A percentile compares a stretch with the other conserved stretches of the same genome.
phyloP scores from a whole-genome alignment of 192 early-diverging fungal genomes.

The Coemansia sp. region DNA sequence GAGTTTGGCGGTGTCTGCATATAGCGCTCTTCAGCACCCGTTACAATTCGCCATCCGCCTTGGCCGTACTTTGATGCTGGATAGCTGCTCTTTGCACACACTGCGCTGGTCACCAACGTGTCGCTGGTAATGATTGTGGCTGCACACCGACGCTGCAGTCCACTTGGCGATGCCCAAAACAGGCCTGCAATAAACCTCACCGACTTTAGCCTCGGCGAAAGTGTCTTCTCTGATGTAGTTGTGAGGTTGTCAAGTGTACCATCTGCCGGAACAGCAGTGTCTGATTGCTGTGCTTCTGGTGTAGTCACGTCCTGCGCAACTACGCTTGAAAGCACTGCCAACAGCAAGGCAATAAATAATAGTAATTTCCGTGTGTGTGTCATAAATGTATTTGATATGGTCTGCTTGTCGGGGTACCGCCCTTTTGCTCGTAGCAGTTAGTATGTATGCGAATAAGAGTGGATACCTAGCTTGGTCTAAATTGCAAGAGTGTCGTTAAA shows the following conservation, averaged over 20 bases:
- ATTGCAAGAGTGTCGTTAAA: not conserved
- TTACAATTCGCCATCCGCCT: conserved; percentile 34
- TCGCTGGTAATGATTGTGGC: conserved; percentile 39
- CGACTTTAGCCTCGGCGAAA: conserved; percentile 18
- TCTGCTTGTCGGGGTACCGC: not conserved
- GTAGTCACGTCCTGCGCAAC: conserved; percentile 2
- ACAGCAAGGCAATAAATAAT: not conserved
- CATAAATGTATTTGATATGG: not conserved
- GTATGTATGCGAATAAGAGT: not conserved
- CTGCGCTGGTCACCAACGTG: conserved; percentile 42
- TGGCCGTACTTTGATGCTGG: conserved; percentile 20
- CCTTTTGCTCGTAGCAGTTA: not conserved
- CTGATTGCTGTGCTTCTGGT: not conserved
- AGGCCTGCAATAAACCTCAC: conserved; percentile 41
- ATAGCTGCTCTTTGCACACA: conserved; percentile 27
- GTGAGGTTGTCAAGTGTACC: not conserved
- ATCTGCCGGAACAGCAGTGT: not conserved
- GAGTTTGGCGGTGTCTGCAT: conserved; percentile 6
- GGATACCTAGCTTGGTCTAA: too few species aligned
- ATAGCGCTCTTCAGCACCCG: conserved; percentile 30
- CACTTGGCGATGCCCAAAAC: conserved; percentile 38
- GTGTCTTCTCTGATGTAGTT: not conserved
- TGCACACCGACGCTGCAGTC: conserved; percentile 34
- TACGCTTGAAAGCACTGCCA: conserved; percentile 1
- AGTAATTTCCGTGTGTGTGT: not conserved